Evolutionary conservation across 2,329 filamentous ascomycete genomes (phyloP).

Genomic region (Ascosphaera pollenicola): DNA sequence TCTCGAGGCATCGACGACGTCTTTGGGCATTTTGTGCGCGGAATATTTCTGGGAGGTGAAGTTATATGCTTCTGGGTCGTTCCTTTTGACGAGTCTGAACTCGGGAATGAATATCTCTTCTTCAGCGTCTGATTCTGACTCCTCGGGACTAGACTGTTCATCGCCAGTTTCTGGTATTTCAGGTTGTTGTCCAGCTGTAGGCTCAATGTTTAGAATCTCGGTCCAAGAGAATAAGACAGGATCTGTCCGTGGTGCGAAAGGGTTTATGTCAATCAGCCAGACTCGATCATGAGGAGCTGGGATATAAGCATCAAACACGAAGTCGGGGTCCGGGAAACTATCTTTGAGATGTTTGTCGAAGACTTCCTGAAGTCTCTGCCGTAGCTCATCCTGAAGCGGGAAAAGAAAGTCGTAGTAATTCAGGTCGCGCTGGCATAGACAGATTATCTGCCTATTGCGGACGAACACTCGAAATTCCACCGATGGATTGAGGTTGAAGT

Average conservation of each 20-base stretch:
- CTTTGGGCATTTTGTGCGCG: conserved; percentile 83
- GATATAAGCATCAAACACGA: conserved; percentile 83
- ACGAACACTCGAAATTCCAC: conserved; percentile 95
- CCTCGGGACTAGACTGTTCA: conserved; percentile 12
- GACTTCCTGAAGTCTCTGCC: conserved; percentile 49
- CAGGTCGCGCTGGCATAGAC: conserved; percentile 69
- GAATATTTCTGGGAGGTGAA: conserved; percentile 77
- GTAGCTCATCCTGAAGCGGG: conserved; percentile 41
- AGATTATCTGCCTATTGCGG: conserved; percentile 56
- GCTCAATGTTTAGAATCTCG: conserved; percentile 53
- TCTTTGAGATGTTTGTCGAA: conserved; percentile 52
- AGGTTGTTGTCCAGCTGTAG: conserved; percentile 5
- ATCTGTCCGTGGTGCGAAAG: conserved; percentile 80
- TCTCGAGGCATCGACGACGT: conserved; percentile 53
- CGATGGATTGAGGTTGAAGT: conserved; percentile 69
- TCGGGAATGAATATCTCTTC: conserved; percentile 44
- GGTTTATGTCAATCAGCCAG: conserved; percentile 83
- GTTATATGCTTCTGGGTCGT: conserved; percentile 74
- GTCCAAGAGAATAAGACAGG: conserved; percentile 75
- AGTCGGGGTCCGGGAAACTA: conserved; percentile 64
- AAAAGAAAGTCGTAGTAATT: conserved; percentile 77
- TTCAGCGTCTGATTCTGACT: conserved; percentile 15
- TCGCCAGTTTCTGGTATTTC: background rate
- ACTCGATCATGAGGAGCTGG: conserved; percentile 53
- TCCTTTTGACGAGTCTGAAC: conserved; percentile 57